Base-by-base conservation (phyloP, 495 filamentous ascomycete species). In the Clohesyomyces aquaticus region DNA sequence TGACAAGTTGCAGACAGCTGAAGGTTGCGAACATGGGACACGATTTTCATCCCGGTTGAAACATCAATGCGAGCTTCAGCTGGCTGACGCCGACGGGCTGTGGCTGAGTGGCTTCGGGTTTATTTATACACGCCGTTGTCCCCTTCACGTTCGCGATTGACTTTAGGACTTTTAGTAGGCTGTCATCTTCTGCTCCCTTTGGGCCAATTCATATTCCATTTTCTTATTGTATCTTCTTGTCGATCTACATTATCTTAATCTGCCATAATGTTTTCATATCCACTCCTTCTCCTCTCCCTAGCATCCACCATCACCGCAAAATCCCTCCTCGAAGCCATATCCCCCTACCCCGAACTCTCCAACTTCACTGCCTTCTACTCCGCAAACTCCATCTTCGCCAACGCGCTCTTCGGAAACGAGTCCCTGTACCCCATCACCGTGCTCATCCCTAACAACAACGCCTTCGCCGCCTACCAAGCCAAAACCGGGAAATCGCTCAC, bases 321-420 rank as follows among this genome's bases (percentile, higher is more conserved):
- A 47, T 38, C 62, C 46, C 48, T 65, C 48, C 47, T 60, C 43
- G 55, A 66, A 19, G 55, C 57, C 2, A 61, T 67, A 3, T n/a
- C 25, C 22, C 18, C 16, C 1, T 38, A 51, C 25, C 57, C 64
- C 11, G 4, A 38, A n/a, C 51, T 67, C 29, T 67, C 58, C 10
- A 61, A 67, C 51, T 67, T 67, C 32, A 61, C 64, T 21, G 49
- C 51, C 45, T 67, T 67, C 53, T 61, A 57, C 50, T 26, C 61
- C 28, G 18, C 35, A n/a, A 67, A 67, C 52, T 19, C 11, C 12
- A 43, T 23, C 3, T 55, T 66, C 48, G 63, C 63, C 0, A 29
- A 26, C 18, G 32, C 42, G 19, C 16, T 67, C 50, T 57, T 61
- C 64, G n/a, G 23, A 21, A 61, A 61, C 35, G 19, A 49, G 46